Conservation (phyloP, 352 stramenopile species). For the Thalassiosira delicatula region DNA sequence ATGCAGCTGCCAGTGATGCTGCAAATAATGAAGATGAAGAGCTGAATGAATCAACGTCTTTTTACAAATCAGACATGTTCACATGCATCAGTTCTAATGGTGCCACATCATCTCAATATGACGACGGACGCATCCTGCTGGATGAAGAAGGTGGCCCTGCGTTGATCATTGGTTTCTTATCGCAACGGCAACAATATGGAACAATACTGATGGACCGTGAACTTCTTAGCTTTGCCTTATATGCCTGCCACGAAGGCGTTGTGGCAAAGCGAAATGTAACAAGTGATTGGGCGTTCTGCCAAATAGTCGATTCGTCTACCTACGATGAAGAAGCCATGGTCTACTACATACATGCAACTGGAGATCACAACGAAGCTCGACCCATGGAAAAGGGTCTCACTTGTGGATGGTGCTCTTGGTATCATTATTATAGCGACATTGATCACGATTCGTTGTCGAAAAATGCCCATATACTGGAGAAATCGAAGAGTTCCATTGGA, state of each 20-base stretch:
- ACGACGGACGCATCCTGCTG: conserved; percentile 59
- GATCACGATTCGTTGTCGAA: conserved; percentile 71
- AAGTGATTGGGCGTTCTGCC: conserved; percentile 81
- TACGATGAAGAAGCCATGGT: conserved; percentile 85
- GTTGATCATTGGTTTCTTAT: conserved; percentile 83
- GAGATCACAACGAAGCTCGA: conserved; percentile 75
- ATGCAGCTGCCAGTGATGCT: background rate
- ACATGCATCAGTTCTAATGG: conserved; percentile 77
- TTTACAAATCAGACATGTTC: conserved; percentile 84
- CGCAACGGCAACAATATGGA: conserved; percentile 83
- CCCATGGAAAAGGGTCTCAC: conserved; percentile 80
- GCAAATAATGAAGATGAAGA: conserved; percentile 27
- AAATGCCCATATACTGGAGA: conserved; percentile 76
- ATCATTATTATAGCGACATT: conserved; percentile 87
- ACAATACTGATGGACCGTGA: conserved; percentile 70
- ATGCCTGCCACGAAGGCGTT: conserved; percentile 73
- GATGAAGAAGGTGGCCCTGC: conserved; percentile 80
- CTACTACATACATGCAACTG: conserved; percentile 79
- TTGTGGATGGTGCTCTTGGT: conserved; percentile 87
- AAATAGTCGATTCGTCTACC: conserved; percentile 72
- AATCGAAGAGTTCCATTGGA: conserved; percentile 70
- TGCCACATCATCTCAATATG: conserved; percentile 23
- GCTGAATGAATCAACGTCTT: conserved; percentile 44
- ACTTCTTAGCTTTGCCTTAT: conserved; percentile 68
- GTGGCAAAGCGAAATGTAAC: conserved; percentile 51